phyloP scores from a whole-genome alignment of 1,139 yeast species.

The Saccharomyces hybrid region DNA sequence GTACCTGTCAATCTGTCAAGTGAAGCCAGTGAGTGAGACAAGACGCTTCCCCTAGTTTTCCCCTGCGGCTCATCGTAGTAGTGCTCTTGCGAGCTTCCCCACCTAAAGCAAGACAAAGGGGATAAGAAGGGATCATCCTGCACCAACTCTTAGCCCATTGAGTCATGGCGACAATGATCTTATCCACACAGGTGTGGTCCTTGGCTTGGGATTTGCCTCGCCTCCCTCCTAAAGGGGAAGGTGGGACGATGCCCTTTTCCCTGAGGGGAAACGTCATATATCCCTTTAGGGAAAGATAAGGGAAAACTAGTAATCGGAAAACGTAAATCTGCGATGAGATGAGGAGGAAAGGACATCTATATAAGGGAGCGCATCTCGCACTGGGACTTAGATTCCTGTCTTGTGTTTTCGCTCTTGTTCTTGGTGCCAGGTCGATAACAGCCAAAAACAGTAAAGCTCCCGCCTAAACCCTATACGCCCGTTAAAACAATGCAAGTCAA shows the following conservation, averaged over 20 bases:
- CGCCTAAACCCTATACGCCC: background rate
- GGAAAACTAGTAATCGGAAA: background rate
- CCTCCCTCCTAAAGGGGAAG: background rate
- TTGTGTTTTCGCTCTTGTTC: background rate
- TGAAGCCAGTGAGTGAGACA: background rate
- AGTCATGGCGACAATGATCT: background rate
- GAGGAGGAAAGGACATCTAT: background rate
- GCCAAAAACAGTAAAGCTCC: background rate
- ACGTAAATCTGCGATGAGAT: background rate
- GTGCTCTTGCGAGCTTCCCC: background rate
- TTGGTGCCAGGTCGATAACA: background rate
- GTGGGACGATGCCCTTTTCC: background rate
- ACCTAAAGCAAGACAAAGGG: background rate
- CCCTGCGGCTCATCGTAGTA: background rate
- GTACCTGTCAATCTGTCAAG: background rate
- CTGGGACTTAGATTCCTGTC: background rate
- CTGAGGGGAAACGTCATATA: background rate
- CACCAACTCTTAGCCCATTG: background rate
- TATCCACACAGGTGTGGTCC: background rate
- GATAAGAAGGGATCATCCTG: background rate
- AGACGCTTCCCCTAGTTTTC: background rate
- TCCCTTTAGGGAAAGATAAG: background rate
- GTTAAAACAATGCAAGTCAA: constrained; percentile 51
- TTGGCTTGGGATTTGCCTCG: background rate
- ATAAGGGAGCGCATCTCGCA: background rate